Evolutionary conservation across 2,329 filamentous ascomycete genomes (phyloP).

Genomic region (Neofusicoccum kwambonambiense): DNA sequence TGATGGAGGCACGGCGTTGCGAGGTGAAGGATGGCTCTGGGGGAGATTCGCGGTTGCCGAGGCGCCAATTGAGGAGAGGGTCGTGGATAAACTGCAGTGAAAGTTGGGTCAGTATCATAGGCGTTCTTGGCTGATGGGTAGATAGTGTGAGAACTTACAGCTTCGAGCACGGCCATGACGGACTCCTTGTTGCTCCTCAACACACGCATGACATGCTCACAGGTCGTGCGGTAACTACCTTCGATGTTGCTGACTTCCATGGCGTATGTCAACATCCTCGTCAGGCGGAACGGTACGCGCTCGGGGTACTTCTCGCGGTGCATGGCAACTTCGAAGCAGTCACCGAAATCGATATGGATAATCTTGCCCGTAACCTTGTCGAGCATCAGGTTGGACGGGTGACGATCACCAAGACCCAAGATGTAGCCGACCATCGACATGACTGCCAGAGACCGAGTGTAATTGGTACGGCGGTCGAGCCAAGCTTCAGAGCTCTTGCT

Average conservation of each 20-base stretch:
- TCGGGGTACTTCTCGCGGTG: constrained; percentile 99
- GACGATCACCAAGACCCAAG: constrained; percentile 89
- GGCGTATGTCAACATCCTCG: constrained; percentile 97
- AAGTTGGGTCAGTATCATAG: constrained; percentile 21
- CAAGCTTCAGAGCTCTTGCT: constrained; percentile 97
- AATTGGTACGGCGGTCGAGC: constrained; percentile 97
- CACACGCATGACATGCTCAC: constrained; percentile 97
- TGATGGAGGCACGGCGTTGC: constrained; percentile 60
- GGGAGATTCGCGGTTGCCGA: constrained; percentile 64
- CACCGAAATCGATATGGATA: constrained; percentile 97
- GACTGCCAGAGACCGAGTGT: constrained; percentile 92
- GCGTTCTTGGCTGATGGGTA: constrained; percentile 20
- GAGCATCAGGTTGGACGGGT: constrained; percentile 97
- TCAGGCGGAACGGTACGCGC: constrained; percentile 94
- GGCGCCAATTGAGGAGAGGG: constrained; percentile 95
- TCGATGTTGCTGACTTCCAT: constrained; percentile 99
- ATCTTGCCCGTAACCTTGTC: constrained; percentile 95
- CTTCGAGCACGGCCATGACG: constrained; percentile 96
- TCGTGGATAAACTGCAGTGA: constrained; percentile 89
- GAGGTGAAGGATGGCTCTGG: constrained; percentile 59
- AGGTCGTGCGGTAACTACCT: constrained; percentile 96
- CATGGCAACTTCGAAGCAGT: constrained; percentile 99
- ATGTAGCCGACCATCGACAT: constrained; percentile 99
- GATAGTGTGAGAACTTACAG: constrained; percentile 61
- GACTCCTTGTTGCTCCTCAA: constrained; percentile 96